Conservation (phyloP, 2,329 filamentous ascomycete genomes). For the Beauveria brongniartii region DNA sequence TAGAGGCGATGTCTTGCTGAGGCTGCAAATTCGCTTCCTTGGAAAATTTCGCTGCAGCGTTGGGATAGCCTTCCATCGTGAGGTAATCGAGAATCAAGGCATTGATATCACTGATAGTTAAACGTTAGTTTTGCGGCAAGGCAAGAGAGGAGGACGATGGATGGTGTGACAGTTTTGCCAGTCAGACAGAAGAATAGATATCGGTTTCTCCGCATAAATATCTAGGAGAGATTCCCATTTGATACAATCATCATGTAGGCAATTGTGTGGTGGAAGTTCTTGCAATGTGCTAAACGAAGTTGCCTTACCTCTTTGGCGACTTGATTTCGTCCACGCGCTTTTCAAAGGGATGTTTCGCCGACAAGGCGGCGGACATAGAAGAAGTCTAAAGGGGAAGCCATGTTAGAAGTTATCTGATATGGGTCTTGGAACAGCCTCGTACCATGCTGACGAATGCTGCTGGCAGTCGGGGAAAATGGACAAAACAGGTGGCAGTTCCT, state of each 20-base stretch:
- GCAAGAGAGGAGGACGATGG: constrained; percentile 5
- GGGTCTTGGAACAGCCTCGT: not conserved
- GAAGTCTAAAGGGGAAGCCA: constrained; percentile 47
- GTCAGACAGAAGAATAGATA: constrained; percentile 59
- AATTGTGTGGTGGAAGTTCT: not conserved
- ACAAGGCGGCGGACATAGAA: constrained; percentile 64
- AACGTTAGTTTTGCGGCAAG: constrained; percentile 20
- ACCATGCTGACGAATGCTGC: constrained; percentile 5
- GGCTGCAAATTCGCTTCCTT: constrained; percentile 82
- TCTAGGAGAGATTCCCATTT: constrained; percentile 99
- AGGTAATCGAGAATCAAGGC: constrained; percentile 93
- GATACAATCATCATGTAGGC: constrained; percentile 71
- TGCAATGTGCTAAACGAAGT: not conserved
- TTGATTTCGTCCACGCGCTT: constrained; percentile 76
- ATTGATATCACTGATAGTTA: constrained; percentile 73
- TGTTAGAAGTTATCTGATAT: not conserved
- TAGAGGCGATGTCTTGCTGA: constrained; percentile 62
- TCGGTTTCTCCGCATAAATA: constrained; percentile 79
- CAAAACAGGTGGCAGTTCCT: not conserved
- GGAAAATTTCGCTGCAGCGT: constrained; percentile 87
- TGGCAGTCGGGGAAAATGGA: not conserved
- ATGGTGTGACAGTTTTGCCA: constrained; percentile 7
- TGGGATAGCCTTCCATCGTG: constrained; percentile 89
- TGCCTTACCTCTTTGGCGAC: constrained; percentile 75
- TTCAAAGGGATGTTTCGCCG: constrained; percentile 67